A percentile compares a stretch with the other conserved stretches of the same genome.
These are phyloP conservation scores for Zangia roseola DNA, from an alignment of 768 basidiomycete genomes.

Conservation along the genomic window DNA sequence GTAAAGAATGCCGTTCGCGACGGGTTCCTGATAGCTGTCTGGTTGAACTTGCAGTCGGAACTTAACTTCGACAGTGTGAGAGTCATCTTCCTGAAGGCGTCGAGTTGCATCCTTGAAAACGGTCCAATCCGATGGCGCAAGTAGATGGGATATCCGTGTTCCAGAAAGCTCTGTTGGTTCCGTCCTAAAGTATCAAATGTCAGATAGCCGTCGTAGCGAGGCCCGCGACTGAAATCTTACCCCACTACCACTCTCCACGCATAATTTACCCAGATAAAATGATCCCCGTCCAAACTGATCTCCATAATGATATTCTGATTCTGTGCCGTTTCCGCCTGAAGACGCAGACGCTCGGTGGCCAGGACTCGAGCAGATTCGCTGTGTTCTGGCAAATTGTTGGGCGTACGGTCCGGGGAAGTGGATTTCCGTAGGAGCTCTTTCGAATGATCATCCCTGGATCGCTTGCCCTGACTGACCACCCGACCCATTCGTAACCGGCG, in stretches of 20 bases:
- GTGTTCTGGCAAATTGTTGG: slow-evolving; percentile 53
- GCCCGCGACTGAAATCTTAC: slow-evolving; percentile 43
- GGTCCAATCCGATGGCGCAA: slow-evolving; percentile 75
- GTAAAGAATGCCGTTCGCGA: slow-evolving; percentile 50
- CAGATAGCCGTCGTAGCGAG: neutral
- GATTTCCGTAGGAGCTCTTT: slow-evolving; percentile 45
- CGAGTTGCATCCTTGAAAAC: slow-evolving; percentile 87
- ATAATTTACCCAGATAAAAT: slow-evolving; percentile 94
- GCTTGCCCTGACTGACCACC: slow-evolving; percentile 50
- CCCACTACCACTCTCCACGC: slow-evolving; percentile 92
- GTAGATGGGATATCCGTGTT: slow-evolving; percentile 75
- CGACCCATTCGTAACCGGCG: slow-evolving; percentile 46
- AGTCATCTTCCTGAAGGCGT: slow-evolving; percentile 85
- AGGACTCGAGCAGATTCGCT: slow-evolving; percentile 79
- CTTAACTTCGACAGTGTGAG: slow-evolving; percentile 88
- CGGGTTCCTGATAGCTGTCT: slow-evolving; percentile 53
- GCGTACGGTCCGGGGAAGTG: slow-evolving; percentile 37
- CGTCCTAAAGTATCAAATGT: slow-evolving; percentile 48
- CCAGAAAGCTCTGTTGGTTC: slow-evolving; percentile 79
- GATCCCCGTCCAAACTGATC: slow-evolving; percentile 89
- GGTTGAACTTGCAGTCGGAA: slow-evolving; percentile 84
- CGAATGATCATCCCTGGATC: slow-evolving; percentile 56
- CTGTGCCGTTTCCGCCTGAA: slow-evolving; percentile 93
- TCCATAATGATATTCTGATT: slow-evolving; percentile 97
- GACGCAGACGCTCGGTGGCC: slow-evolving; percentile 81